Evolutionary conservation across 495 filamentous ascomycete genomes (phyloP).

Genomic region (Letharia lupina): DNA sequence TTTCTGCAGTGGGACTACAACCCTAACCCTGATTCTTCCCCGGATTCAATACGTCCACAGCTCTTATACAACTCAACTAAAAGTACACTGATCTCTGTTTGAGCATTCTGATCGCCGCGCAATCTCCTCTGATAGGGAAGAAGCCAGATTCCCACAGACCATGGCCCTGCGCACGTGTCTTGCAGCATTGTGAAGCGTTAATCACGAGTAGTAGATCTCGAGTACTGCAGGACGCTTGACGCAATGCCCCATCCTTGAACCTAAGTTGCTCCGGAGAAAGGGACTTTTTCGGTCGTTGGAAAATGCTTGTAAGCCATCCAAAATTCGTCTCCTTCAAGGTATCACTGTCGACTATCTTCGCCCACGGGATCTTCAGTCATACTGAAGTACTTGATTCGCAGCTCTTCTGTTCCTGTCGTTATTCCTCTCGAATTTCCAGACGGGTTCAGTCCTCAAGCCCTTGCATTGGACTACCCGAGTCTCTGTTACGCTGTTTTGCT

Average conservation of each 20-base stretch:
- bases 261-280: not conserved
- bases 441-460: slow-evolving; percentile 23
- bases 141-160: not conserved
- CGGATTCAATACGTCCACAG: too few relatives aligned
- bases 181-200: not conserved
- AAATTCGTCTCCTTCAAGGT: not conserved
- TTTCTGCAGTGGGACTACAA: not conserved
- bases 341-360: not conserved
- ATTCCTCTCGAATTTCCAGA: not conserved
- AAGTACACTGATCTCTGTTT: too few relatives aligned
- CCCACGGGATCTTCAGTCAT: not conserved
- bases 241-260: not conserved
- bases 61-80: too few relatives aligned
- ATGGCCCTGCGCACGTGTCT: not conserved
- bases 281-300: not conserved
- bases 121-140: not conserved
- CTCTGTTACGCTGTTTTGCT: slow-evolving; percentile 13
- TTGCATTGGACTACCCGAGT: slow-evolving; percentile 28
- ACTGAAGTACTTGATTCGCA: not conserved
- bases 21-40: not conserved
- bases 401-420: not conserved
- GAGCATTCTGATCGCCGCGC: not conserved
- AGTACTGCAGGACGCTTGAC: not conserved
- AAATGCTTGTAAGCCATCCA: not conserved
- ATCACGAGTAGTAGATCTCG: not conserved